Evolutionary conservation across 2,329 filamentous ascomycete genomes (phyloP).

Genomic region (Monilinia fructicola): DNA sequence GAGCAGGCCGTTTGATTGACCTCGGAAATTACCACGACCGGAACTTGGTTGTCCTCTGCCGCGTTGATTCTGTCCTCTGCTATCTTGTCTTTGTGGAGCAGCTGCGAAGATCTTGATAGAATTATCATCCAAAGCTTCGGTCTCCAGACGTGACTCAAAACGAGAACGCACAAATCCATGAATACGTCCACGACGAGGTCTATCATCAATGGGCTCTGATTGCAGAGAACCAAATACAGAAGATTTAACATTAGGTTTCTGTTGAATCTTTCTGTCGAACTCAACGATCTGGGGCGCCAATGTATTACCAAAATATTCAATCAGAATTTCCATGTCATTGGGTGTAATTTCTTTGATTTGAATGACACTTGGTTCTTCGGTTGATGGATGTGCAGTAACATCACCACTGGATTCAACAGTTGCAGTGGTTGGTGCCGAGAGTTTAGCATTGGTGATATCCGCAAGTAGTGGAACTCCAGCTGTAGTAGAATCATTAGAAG

Average conservation of each 20-base stretch:
- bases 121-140: constrained; percentile 57
- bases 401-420: neutral
- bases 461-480: neutral
- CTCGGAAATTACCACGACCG: constrained; percentile 20
- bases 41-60: constrained; percentile 27
- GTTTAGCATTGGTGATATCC: neutral
- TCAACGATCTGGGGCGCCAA: constrained; percentile 51
- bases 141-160: constrained; percentile 63
- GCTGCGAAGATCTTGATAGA: constrained; percentile 57
- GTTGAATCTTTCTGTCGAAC: constrained; percentile 55
- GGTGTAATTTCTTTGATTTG: constrained; percentile 42
- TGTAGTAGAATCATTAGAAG: neutral
- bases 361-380: neutral
- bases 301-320: constrained; percentile 51
- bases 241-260: constrained; percentile 55
- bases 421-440: neutral
- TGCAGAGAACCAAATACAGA: constrained; percentile 54
- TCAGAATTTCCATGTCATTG: constrained; percentile 47
- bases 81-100: constrained; percentile 31
- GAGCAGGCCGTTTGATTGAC: constrained; percentile 28
- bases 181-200: constrained; percentile 59
- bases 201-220: constrained; percentile 57
- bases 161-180: constrained; percentile 59
- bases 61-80: constrained; percentile 19
- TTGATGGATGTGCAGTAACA: constrained; percentile 4